Conservation (phyloP, 805 yeast species). For the Pichia eremophila region DNA sequence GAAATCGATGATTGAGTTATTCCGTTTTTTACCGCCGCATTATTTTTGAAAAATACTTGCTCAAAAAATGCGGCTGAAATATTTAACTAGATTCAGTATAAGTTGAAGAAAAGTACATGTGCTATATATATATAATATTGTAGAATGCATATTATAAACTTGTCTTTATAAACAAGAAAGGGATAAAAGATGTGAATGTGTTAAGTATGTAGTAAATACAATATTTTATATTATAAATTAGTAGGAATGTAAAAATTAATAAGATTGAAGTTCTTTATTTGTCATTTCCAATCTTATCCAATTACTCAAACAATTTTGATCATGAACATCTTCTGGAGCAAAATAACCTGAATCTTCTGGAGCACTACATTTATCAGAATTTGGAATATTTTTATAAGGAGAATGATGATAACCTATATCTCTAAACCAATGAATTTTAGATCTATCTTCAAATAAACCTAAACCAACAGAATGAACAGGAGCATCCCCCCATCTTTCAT, state of each 20-base stretch:
- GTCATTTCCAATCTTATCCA: slow-evolving; percentile 31
- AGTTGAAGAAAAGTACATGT: too few relatives aligned
- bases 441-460: slow-evolving; percentile 61
- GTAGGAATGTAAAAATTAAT: background rate
- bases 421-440: slow-evolving; percentile 74
- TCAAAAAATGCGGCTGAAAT: too few relatives aligned
- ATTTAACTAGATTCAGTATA: too few relatives aligned
- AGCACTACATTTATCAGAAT: slow-evolving; percentile 37
- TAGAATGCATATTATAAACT: too few relatives aligned
- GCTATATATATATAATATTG: too few relatives aligned
- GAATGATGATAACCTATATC: slow-evolving; percentile 72
- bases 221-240: too few relatives aligned
- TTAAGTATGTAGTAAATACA: too few relatives aligned
- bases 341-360: slow-evolving; percentile 27
- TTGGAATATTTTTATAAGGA: slow-evolving; percentile 79
- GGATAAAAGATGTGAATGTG: too few relatives aligned
- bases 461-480: slow-evolving; percentile 79
- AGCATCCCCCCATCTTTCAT: slow-evolving; percentile 92
- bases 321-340: slow-evolving; percentile 26
- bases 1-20: too few relatives aligned
- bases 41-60: too few relatives aligned
- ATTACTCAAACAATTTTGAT: slow-evolving; percentile 27
- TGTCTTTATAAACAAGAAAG: too few relatives aligned
- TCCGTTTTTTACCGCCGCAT: too few relatives aligned
- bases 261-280: slow-evolving; percentile 24